These are phyloP conservation scores for Arbutus unedo DNA, from an alignment of 148 eudicot genomes.

Conservation along the genomic window DNA sequence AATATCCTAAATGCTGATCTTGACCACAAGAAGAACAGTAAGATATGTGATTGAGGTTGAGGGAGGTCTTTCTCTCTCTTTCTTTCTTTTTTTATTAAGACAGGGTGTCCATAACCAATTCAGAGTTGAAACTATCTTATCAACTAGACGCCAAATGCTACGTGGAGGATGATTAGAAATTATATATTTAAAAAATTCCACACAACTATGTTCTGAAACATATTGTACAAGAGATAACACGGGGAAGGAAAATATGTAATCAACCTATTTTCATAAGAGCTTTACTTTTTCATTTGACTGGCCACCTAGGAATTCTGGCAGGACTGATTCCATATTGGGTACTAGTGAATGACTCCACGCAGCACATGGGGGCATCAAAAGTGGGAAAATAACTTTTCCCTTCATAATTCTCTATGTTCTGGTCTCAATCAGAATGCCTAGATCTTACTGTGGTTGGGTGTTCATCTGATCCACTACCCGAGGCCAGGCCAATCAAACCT, in stretches of 20 bases:
- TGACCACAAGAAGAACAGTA: not conserved
- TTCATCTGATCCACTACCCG: slow-evolving; percentile 1
- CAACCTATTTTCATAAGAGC: not conserved
- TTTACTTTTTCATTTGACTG: not conserved
- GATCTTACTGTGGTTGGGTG: not conserved
- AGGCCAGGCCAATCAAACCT: slow-evolving; percentile 11
- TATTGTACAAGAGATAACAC: not conserved
- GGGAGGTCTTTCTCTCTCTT: too few relatives aligned
- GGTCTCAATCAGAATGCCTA: not conserved
- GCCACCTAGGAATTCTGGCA: not conserved
- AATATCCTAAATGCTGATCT: not conserved
- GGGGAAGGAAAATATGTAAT: not conserved
- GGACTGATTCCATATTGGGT: not conserved
- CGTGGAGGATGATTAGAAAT: not conserved
- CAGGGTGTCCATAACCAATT: slow-evolving; percentile 5
- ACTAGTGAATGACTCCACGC: not conserved
- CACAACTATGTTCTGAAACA: not conserved
- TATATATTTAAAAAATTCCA: too few relatives aligned
- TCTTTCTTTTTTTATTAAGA: not conserved
- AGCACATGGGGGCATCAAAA: not conserved
- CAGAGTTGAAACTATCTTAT: not conserved
- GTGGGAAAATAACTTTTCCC: not conserved
- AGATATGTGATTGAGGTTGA: not conserved
- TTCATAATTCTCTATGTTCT: not conserved
- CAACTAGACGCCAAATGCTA: not conserved